These are phyloP conservation scores for Candida smagusa DNA, from an alignment of 1,139 yeast genomes.

Conservation along the genomic window DNA sequence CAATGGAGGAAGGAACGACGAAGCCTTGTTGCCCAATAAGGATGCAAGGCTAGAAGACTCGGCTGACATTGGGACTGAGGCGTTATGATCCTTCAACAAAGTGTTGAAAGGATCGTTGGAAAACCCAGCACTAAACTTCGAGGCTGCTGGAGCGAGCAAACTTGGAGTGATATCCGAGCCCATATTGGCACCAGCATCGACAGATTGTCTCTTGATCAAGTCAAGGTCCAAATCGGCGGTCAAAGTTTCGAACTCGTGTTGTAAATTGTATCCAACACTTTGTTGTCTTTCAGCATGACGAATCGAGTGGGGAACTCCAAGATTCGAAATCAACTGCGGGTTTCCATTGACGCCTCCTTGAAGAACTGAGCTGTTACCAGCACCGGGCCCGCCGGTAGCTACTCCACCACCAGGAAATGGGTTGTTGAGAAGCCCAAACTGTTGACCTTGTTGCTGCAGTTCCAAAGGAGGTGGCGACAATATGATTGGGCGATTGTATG, in stretches of 20 bases:
- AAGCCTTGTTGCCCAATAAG: constrained; percentile 10
- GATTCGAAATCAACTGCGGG: neutral
- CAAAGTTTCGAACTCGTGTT: constrained; percentile 46
- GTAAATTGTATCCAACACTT: constrained; percentile 44
- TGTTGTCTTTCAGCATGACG: constrained; percentile 32
- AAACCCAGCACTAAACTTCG: constrained; percentile 18
- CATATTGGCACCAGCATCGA: neutral
- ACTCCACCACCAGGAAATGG: constrained; percentile 1
- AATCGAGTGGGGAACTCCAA: neutral
- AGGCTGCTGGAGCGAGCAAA: constrained; percentile 20
- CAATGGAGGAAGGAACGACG: constrained; percentile 17
- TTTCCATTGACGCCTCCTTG: neutral
- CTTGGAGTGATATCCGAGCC: constrained; percentile 10
- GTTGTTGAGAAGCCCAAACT: constrained; percentile 5
- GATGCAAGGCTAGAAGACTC: constrained; percentile 12
- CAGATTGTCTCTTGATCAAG: constrained; percentile 19
- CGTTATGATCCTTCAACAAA: constrained; percentile 20
- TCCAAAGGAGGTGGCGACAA: constrained; percentile 43
- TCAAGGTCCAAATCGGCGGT: constrained; percentile 48
- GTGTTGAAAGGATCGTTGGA: constrained; percentile 14
- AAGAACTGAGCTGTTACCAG: neutral
- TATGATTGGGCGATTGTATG: constrained; percentile 33
- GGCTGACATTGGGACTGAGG: constrained; percentile 18
- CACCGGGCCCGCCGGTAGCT: neutral
- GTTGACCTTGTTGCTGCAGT: constrained; percentile 9